These are phyloP conservation scores for Cynara cardunculus DNA, from an alignment of 129 eudicot genomes.

Conservation along the genomic window DNA sequence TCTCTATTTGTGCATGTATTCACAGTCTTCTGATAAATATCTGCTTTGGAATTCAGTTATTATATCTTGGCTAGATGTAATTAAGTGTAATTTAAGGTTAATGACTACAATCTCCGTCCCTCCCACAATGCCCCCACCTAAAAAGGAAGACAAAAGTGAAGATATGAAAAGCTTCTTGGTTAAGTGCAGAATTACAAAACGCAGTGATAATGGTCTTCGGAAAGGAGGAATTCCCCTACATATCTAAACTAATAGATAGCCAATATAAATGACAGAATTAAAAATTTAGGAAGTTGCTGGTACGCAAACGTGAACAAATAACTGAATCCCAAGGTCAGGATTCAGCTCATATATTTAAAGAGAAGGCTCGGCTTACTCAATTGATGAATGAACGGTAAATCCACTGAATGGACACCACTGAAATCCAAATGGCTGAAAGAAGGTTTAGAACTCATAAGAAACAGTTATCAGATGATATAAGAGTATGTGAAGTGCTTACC, in stretches of 20 bases:
- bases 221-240: not conserved
- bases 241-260: not conserved
- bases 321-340: not conserved
- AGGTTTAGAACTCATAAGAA: slow-evolving; percentile 18
- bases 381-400: slow-evolving; percentile 45
- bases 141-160: not conserved
- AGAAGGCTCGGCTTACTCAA: slow-evolving; percentile 44
- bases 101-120: not conserved
- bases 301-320: not conserved
- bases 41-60: not conserved
- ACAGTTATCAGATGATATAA: not conserved
- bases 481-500: slow-evolving; percentile 31
- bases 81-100: not conserved
- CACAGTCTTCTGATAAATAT: not conserved
- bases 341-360: slow-evolving; percentile 5
- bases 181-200: not conserved
- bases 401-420: slow-evolving; percentile 57
- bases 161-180: not conserved
- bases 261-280: not conserved
- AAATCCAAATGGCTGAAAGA: slow-evolving; percentile 53
- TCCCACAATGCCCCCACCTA: not conserved
- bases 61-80: not conserved
- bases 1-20: not conserved
- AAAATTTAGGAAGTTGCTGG: not conserved
- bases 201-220: not conserved